Evolutionary conservation across 805 yeast genomes (phyloP).

Genomic region (Tetrapisispora pingtungensis): DNA sequence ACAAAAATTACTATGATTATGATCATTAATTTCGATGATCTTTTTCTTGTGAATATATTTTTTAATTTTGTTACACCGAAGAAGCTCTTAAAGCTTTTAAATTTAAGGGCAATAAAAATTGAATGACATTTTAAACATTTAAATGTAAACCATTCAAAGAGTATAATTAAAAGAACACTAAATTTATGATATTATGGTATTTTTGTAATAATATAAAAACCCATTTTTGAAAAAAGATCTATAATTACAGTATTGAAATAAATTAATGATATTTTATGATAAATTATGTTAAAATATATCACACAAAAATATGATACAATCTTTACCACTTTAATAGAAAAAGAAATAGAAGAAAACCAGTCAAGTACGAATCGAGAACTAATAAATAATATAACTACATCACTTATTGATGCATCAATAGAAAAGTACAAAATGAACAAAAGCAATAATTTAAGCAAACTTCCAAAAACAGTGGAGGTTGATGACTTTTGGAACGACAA

Average conservation of each 20-base stretch:
- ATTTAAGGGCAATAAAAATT: slow-evolving; percentile 2
- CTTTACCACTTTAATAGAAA: slow-evolving; percentile 17
- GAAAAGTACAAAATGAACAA: slow-evolving; percentile 26
- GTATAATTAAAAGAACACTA: too few relatives aligned
- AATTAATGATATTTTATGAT: neutral
- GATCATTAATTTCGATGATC: too few relatives aligned
- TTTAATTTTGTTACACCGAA: too few relatives aligned
- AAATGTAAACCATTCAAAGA: too few relatives aligned
- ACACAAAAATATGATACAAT: slow-evolving; percentile 20
- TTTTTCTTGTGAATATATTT: too few relatives aligned
- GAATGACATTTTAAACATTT: too few relatives aligned
- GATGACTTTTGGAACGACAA: slow-evolving; percentile 4
- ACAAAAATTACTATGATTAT: too few relatives aligned
- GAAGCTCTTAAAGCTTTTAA: neutral
- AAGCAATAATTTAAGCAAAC: slow-evolving; percentile 2
- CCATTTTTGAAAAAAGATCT: too few relatives aligned
- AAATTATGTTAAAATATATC: slow-evolving; percentile 14
- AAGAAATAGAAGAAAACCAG: slow-evolving; percentile 10
- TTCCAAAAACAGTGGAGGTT: neutral
- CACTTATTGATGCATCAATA: slow-evolving; percentile 36
- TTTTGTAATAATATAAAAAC: too few relatives aligned
- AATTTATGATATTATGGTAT: too few relatives aligned
- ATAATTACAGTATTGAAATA: neutral
- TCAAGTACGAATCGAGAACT: slow-evolving; percentile 18
- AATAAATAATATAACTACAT: slow-evolving; percentile 35